Evolutionary conservation across 2,329 filamentous ascomycete genomes (phyloP), one percentile per base, ranked within the genome.

Genomic region (Neonectria magnoliae): DNA sequence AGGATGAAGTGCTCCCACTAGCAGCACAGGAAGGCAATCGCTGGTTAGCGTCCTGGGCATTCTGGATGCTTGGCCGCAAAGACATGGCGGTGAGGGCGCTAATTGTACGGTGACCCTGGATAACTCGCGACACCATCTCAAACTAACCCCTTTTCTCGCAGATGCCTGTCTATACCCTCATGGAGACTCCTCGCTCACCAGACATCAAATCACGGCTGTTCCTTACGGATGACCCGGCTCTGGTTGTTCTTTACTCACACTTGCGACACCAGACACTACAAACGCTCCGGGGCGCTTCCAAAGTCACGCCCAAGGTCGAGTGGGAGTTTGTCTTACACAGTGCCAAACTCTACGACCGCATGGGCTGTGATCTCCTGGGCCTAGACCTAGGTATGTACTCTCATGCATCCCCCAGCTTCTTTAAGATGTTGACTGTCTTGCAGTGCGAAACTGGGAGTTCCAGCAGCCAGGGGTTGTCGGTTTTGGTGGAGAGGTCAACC

Each of bases 1-100:
- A 93, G 72, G 92, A 97, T 11, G 92, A 91, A 65, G 88, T 98
- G 2, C 83, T 98, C 0, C 87, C 90, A 0, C 81, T 92, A 66
- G 96, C 96, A 18, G 89, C 92, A 0, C 86, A 89, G 44, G 90
- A 95, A 68, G 93, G 93, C 2, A 95, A 99, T 75, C 87, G 95
- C 62, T 99, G 96, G 95, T 87, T 97, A 63, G 93, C 94, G 11
- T 96, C 92, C 0, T 99, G 96, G 96, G 93, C 93, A 2, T 97
- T 97, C 76, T 97, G 93, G 91, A 93, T 97, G 85, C 84, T 98
- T 5, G 89, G 89, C 41, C 87, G 92, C 67, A 88, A 90, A 65
- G 92, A 97, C 70, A 92, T 94, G 84, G 92, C 95, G 6, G 93
- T 98, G 7, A 88, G 93, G 57, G 89, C 91, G 7, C 83, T 99